Evolutionary conservation across 192 early-diverging fungal genomes (phyloP).

Genomic region (Powellomyces hirtus): DNA sequence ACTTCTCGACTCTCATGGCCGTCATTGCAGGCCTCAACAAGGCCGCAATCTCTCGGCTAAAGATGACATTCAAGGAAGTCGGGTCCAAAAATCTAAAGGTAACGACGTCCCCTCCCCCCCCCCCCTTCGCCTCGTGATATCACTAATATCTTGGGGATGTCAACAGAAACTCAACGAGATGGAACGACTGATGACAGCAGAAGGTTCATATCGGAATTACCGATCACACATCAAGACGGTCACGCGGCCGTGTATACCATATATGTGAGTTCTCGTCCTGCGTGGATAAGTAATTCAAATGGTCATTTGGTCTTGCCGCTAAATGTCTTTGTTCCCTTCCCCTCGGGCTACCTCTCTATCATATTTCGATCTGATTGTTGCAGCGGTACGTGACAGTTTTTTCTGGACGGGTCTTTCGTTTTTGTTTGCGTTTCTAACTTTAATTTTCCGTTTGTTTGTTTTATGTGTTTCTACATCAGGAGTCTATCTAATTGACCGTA

Average conservation of each 20-base stretch:
- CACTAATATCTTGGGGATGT: background rate
- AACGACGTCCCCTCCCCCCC: background rate
- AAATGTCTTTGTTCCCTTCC: background rate
- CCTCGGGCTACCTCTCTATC: background rate
- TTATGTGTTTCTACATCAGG: too few relatives aligned
- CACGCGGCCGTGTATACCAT: constrained; percentile 34
- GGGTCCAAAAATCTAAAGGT: constrained; percentile 6
- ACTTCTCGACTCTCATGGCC: constrained; percentile 44
- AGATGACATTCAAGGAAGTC: constrained; percentile 35
- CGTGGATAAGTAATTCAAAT: background rate
- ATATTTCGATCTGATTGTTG: background rate
- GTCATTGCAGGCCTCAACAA: constrained; percentile 45
- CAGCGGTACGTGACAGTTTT: background rate
- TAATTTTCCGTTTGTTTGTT: background rate
- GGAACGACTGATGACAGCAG: constrained; percentile 38
- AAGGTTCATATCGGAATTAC: constrained; percentile 36
- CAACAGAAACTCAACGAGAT: constrained; percentile 28
- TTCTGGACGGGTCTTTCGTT: background rate
- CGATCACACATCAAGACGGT: constrained; percentile 24
- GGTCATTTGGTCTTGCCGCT: background rate
- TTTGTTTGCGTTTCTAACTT: background rate
- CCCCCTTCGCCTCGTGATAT: background rate
- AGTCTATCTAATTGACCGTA: constrained; percentile 37
- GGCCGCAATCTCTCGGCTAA: constrained; percentile 33
- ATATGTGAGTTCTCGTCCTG: constrained; percentile 15